phyloP scores from a whole-genome alignment of 2,329 filamentous ascomycete species.

The Xylaria sp. region DNA sequence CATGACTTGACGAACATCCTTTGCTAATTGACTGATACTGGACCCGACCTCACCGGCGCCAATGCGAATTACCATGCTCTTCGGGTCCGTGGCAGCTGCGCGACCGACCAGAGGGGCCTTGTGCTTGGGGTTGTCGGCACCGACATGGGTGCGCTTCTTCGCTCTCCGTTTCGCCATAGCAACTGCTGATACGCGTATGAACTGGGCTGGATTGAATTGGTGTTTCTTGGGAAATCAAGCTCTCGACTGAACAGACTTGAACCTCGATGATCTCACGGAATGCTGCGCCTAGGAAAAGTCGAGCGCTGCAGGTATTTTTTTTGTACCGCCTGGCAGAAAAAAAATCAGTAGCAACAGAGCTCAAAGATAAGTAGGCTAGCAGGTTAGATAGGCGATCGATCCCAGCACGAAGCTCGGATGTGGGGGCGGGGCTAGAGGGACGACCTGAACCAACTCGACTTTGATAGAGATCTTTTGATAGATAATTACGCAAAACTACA shows the following conservation, averaged over 20 bases:
- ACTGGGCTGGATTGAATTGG: slow-evolving; percentile 31
- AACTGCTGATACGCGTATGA: not conserved
- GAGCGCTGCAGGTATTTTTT: slow-evolving; percentile 15
- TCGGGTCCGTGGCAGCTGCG: slow-evolving; percentile 71
- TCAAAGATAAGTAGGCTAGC: too few species aligned
- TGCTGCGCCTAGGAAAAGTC: not conserved
- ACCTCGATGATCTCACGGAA: not conserved
- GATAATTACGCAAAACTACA: too few species aligned
- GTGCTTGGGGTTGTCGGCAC: slow-evolving; percentile 63
- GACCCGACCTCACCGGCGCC: slow-evolving; percentile 91
- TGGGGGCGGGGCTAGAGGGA: too few species aligned
- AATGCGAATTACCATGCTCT: slow-evolving; percentile 98
- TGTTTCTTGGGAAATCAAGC: not conserved
- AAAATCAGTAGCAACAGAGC: too few species aligned
- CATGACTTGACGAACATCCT: slow-evolving; percentile 92
- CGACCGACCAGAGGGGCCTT: slow-evolving; percentile 57
- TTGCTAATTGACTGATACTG: slow-evolving; percentile 86
- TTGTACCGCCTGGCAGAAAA: slow-evolving; percentile 22
- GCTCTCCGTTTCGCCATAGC: slow-evolving; percentile 77
- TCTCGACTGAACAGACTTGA: too few species aligned
- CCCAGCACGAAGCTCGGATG: too few species aligned
- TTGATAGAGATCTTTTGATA: too few species aligned
- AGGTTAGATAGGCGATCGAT: too few species aligned
- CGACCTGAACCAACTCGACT: too few species aligned
- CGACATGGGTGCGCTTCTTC: slow-evolving; percentile 87